Evolutionary conservation across 2,329 filamentous ascomycete genomes (phyloP).

Genomic region (Colletotrichum ledebouriae): DNA sequence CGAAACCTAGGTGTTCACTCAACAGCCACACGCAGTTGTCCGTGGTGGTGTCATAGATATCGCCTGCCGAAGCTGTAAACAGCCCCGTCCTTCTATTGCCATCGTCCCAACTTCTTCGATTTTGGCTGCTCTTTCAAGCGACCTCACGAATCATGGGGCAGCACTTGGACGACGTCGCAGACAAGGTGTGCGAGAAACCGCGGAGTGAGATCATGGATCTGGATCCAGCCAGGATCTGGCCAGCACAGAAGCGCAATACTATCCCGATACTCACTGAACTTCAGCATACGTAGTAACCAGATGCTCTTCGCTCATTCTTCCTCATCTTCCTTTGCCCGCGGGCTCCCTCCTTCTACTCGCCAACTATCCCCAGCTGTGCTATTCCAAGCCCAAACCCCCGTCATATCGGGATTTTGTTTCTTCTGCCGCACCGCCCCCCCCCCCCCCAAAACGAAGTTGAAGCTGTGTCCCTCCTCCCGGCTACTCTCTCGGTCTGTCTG

Average conservation of each 20-base stretch:
- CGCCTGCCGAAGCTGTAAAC: slow-evolving; percentile 14
- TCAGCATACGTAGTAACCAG: not conserved
- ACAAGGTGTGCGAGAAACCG: slow-evolving; percentile 24
- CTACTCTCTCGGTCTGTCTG: slow-evolving; percentile 29
- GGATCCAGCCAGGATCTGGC: slow-evolving; percentile 19
- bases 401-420: slow-evolving; percentile 21
- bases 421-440: slow-evolving; percentile 18
- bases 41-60: too few species aligned
- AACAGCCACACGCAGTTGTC: not conserved
- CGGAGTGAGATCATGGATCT: slow-evolving; percentile 33
- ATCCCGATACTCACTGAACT: too few species aligned
- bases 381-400: slow-evolving; percentile 3
- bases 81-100: not conserved
- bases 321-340: not conserved
- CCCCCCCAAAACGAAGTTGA: too few species aligned
- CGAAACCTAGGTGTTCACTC: not conserved
- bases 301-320: not conserved
- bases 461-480: too few species aligned
- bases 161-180: slow-evolving; percentile 35
- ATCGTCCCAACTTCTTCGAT: slow-evolving; percentile 15
- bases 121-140: slow-evolving; percentile 6
- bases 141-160: slow-evolving; percentile 32
- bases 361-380: not conserved
- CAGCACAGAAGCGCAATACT: slow-evolving; percentile 4
- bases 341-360: slow-evolving; percentile 1